Base-by-base conservation (phyloP, 2,329 filamentous ascomycete genomes). In the Ophiostoma pallidulum region DNA sequence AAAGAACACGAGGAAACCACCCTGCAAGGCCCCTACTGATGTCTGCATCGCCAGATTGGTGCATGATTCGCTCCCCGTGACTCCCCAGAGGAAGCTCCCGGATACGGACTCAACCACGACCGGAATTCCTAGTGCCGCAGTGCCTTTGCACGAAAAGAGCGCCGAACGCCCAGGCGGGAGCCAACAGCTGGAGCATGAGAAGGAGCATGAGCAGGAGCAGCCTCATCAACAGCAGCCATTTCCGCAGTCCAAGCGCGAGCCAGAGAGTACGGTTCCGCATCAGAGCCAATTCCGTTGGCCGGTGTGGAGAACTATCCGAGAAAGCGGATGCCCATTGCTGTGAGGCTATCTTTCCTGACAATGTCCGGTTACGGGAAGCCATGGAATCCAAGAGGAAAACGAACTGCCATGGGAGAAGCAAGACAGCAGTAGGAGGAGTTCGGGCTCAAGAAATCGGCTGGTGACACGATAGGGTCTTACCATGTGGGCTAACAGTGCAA, bases 301-400 rank as follows among this genome's bases (percentile, higher is more conserved):
- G 45, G 45, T 18, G 49, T 51, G 14, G 45, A 48, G 29, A 41
- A 51, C 32, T 48, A 51, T 37, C 49, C 49, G 8, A 19, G 49
- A 19, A 48, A 48, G 19, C 45, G 49, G 6, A 48, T 51, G 7
- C 40, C 45, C 37, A 40, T 45, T 16, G 49, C 49, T 18, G 49
- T 51, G 20, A 20, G 49, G 8, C 10, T 14, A 14, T 16, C 22
- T n/a, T 29, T 19, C 32, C 31, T 16, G 32, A 22, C 5, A 9
- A n/a, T 20, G 13, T n/a, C 8, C 16, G 31, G 13, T 20, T 4
- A n/a, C 8, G 8, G 8, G 9, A 10, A n/a, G 29, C 13, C 28
- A 8, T n/a, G 12, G 10, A 18, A 7, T n/a, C n/a, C n/a, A n/a
- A n/a, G n/a, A n/a, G n/a, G n/a, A n/a, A n/a, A n/a, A n/a, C n/a